phyloP scores from a whole-genome alignment of 257 asterid genomes.

The Solanum rostratum region DNA sequence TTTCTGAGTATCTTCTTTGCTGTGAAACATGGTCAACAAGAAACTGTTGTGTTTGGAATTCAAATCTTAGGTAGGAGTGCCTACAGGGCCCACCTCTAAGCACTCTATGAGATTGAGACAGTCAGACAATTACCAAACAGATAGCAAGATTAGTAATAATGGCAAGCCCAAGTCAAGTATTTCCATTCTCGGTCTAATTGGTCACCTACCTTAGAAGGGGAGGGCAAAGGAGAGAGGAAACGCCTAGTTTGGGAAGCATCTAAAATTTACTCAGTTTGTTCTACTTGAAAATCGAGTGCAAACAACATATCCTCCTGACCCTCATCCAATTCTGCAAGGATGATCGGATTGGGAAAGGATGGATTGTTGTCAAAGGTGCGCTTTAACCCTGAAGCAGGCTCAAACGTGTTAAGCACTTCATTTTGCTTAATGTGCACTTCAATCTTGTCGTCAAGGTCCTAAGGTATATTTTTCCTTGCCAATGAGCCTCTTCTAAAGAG shows the following conservation, averaged over 20 bases:
- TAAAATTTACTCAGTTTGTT: not conserved
- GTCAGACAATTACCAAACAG: not conserved
- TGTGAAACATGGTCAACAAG: not conserved
- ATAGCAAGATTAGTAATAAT: not conserved
- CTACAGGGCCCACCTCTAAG: not conserved
- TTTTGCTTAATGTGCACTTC: not conserved
- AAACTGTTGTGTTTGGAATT: not conserved
- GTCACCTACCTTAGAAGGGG: not conserved
- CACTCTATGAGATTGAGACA: not conserved
- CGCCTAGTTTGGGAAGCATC: not conserved
- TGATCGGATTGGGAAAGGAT: not conserved
- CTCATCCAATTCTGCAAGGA: not conserved
- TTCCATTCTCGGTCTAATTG: not conserved
- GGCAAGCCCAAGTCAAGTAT: not conserved
- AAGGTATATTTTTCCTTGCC: not conserved
- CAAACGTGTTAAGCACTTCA: not conserved
- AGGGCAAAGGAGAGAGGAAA: not conserved
- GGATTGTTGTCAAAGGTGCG: not conserved
- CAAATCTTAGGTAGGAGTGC: not conserved
- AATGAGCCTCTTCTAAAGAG: not conserved
- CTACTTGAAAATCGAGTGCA: not conserved
- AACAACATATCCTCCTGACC: not conserved
- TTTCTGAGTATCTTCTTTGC: not conserved
- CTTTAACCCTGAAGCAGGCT: not conserved
- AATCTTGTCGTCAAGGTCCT: not conserved